phyloP scores from a whole-genome alignment of 768 basidiomycete species.

The Tulasnella sp. region DNA sequence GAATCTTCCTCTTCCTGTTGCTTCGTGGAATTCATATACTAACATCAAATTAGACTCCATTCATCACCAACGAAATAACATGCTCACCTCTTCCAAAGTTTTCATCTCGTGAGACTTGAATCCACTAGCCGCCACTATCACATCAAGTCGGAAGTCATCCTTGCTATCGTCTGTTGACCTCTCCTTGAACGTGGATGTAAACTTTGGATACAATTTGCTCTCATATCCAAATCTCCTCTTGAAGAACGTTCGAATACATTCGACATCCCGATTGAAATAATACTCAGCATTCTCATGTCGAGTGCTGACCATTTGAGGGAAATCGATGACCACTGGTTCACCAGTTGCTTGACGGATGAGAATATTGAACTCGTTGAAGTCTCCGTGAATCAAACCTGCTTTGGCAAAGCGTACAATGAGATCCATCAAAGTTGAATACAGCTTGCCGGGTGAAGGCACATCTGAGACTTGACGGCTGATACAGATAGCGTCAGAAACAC shows the following conservation, averaged over 20 bases:
- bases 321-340: constrained; percentile 89
- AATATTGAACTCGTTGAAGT: constrained; percentile 99
- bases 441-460: constrained; percentile 70
- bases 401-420: constrained; percentile 88
- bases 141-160: constrained; percentile 64
- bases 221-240: constrained; percentile 84
- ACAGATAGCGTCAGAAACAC: background rate
- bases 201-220: constrained; percentile 75
- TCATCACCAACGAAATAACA: background rate
- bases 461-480: constrained; percentile 74
- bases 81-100: constrained; percentile 67
- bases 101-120: constrained; percentile 76
- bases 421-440: constrained; percentile 90
- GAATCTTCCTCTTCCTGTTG: constrained; percentile 28
- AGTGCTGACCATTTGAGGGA: constrained; percentile 98
- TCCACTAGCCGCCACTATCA: constrained; percentile 88
- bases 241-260: constrained; percentile 92
- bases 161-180: constrained; percentile 30
- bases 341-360: constrained; percentile 52
- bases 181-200: constrained; percentile 49
- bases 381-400: constrained; percentile 94
- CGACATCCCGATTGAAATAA: constrained; percentile 98
- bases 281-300: constrained; percentile 95
- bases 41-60: background rate
- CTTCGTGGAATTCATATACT: constrained; percentile 56